These are phyloP conservation scores for Brasilioporus rufonigricans DNA, from an alignment of 768 basidiomycete genomes.

Conservation along the genomic window DNA sequence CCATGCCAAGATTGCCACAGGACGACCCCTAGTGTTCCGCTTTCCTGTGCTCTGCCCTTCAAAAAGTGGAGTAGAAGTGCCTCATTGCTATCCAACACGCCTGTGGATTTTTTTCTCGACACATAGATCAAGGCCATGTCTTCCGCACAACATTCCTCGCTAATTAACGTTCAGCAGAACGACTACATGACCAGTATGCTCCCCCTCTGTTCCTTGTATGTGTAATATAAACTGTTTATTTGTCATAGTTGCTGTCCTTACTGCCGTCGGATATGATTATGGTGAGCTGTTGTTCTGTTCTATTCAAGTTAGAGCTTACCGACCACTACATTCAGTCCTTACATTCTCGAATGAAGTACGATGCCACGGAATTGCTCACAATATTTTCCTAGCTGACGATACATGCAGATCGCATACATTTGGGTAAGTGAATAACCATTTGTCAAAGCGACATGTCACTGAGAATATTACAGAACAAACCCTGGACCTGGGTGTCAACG, in stretches of 20 bases:
- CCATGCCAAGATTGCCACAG: too few species aligned
- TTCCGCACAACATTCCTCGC: too few species aligned
- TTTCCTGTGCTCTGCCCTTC: too few species aligned
- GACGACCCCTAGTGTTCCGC: too few species aligned
- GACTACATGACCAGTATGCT: neutral
- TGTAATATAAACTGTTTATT: neutral
- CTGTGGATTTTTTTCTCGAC: too few species aligned
- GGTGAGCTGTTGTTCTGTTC: neutral
- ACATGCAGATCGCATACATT: slow-evolving; percentile 4
- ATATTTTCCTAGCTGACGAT: neutral
- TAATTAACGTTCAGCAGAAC: neutral
- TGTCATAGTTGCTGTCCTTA: neutral
- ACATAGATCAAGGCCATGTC: too few species aligned
- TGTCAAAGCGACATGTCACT: neutral
- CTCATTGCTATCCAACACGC: too few species aligned
- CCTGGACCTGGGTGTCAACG: slow-evolving; percentile 9
- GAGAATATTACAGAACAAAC: neutral
- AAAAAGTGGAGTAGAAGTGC: too few species aligned
- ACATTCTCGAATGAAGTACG: slow-evolving; percentile 10
- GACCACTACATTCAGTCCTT: neutral
- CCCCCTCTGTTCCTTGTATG: too few species aligned
- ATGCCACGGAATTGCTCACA: neutral
- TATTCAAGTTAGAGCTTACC: neutral
- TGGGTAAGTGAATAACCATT: slow-evolving; percentile 1
- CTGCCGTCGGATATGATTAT: slow-evolving; percentile 10